Evolutionary conservation across 495 filamentous ascomycete species (phyloP), one percentile per base, ranked within the genome.

Genomic region (Lophium mytilinum): DNA sequence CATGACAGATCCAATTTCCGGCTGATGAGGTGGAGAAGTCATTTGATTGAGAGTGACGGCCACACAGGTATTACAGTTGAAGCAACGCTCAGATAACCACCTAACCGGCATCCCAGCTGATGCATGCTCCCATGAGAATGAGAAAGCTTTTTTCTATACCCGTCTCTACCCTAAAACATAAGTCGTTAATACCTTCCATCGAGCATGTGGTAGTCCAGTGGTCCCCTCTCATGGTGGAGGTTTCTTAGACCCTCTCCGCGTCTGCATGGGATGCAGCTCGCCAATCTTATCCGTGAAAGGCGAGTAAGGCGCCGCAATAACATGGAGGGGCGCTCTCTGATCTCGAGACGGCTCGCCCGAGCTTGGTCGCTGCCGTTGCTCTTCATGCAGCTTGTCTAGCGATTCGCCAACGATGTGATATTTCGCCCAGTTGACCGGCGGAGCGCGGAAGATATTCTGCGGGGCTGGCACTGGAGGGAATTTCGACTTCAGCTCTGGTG

Each of bases 341-440:
- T 69, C 68, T 57, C 73, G 54, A 33, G 85, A 83, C 21, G 62
- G 62, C 51, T 65, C 46, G 75, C 70, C 1, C 83, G 78, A 61
- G 21, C 70, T 73, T 0, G 90, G 90, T 39, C 86, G 76, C 49
- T 71, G 70, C 33, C 80, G 62, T 70, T 94, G 88, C 70, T 93
- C 86, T 53, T 81, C 78, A 72, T 96, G 90, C 61, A 95, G 75
- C 69, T 84, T 85, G 67, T 95, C 88, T 43, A 96, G 72, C 10
- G 85, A 76, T 54, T 87, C 84, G 24, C 89, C 90, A 0, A 90
- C 83, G 15, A 95, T 76, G 56, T 85, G 85, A 68, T 96, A 96
- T 67, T 94, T 89, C 6, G 81, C 80, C 90, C 90, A 96, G 73
- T 94, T 94, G 56, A 96, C 80, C 1, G 88, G 84, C 21, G 90